These are phyloP conservation scores for Mycena crocata DNA, from an alignment of 768 basidiomycete genomes.

Conservation along the genomic window DNA sequence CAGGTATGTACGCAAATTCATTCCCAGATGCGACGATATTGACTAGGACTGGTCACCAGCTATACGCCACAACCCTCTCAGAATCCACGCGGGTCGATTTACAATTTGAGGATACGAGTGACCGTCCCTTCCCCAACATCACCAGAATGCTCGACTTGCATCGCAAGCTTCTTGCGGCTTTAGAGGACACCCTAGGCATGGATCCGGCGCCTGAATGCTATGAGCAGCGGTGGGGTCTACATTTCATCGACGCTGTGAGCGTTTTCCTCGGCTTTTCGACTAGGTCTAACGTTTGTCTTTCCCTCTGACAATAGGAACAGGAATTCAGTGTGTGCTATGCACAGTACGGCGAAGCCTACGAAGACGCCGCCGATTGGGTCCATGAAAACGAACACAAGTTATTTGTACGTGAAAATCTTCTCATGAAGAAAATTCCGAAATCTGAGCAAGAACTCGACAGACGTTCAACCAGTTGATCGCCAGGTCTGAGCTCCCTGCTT, in stretches of 20 bases:
- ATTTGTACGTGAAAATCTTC: not conserved
- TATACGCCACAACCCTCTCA: not conserved
- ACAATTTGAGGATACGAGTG: not conserved
- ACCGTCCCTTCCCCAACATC: not conserved
- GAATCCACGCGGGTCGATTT: not conserved
- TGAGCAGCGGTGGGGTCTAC: not conserved
- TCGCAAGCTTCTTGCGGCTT: conserved; percentile 87
- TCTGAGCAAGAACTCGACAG: conserved; percentile 59
- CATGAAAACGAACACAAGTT: not conserved
- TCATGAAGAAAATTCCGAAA: too few species aligned
- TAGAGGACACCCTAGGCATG: conserved; percentile 89
- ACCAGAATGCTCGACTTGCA: conserved; percentile 70
- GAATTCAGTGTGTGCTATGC: not conserved
- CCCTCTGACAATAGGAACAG: not conserved
- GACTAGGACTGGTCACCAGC: not conserved
- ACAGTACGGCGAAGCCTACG: not conserved
- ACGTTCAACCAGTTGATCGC: conserved; percentile 84
- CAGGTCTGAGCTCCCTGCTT: conserved; percentile 87
- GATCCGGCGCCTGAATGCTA: conserved; percentile 57
- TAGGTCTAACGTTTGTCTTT: not conserved
- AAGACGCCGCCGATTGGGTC: not conserved
- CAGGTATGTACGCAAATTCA: not conserved
- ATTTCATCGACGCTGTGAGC: not conserved
- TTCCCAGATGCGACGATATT: not conserved
- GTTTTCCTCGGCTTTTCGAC: not conserved